Evolutionary conservation across 2,329 filamentous ascomycete species (phyloP), one percentile per base, ranked within the genome.

Genomic region (Colletotrichum sp.): DNA sequence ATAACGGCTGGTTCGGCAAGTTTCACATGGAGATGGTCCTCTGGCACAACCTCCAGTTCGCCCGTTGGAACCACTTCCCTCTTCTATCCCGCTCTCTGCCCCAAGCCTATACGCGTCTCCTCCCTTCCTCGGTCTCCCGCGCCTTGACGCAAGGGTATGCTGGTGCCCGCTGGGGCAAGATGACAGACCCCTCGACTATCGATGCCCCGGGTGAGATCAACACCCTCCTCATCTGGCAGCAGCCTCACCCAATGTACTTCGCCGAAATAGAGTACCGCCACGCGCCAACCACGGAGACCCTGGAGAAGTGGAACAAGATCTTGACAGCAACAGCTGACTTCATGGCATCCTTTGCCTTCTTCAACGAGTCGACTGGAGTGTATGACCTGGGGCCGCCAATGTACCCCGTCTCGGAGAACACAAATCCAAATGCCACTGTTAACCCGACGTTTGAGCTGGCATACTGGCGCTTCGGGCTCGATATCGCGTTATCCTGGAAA

Each of bases 181-280:
- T 82, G 81, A 82, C 80, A 1, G 81, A 86, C 79, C 88, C 90
- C 0, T 87, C 86, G 0, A 89, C 90, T 30, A 84, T 88, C 13
- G 89, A 87, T 63, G 89, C 90, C 2, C 90, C 91, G 1, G 91
- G 91, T 3, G 88, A 91, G 77, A 92, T 92, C 80, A 93, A 93
- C 80, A 88, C 87, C 12, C 83, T 93, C 2, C 83, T 93, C 5
- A 89, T 92, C 72, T 93, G 91, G 91, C 91, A 93, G 78, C 91
- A 92, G 78, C 90, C 90, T 9, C 91, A 93, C 79, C 86, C 88
- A 0, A 89, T 92, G 85, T 91, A 90, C 79, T 90, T 92, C 78
- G 91, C 91, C 0, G 90, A 91, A 80, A 82, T 88, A 22, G 88
- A 91, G 79, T 91, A 89, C 78, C 85, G 88, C 27, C 84, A 84